Evolutionary conservation across 2,329 filamentous ascomycete genomes (phyloP).

Genomic region (Hansfordia pulvinata): DNA sequence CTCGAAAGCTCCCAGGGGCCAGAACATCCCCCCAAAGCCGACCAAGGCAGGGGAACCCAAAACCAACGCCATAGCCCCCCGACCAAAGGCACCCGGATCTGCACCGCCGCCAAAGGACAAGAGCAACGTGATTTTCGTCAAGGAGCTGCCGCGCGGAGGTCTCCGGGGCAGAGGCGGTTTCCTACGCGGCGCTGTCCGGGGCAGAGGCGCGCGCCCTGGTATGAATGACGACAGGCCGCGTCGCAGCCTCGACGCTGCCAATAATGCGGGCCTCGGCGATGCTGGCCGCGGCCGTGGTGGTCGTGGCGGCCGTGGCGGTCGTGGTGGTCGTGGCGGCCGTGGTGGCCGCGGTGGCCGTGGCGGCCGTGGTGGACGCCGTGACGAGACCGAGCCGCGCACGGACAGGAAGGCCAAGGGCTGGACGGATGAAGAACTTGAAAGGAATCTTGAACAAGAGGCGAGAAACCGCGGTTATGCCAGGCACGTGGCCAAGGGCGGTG

Average conservation of each 20-base stretch:
- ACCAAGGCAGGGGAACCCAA: not conserved
- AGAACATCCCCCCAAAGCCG: constrained; percentile 1
- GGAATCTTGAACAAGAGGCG: too few species aligned
- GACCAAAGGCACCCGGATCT: too few species aligned
- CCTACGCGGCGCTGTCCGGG: constrained; percentile 10
- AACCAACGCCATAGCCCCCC: constrained; percentile 1
- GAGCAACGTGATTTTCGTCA: too few species aligned
- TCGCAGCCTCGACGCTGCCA: too few species aligned
- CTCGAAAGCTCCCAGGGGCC: constrained; percentile 10
- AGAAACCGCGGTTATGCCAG: too few species aligned
- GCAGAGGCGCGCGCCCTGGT: constrained; percentile 2
- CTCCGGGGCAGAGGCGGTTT: constrained; percentile 3
- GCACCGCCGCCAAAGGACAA: too few species aligned
- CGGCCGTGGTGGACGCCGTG: constrained; percentile 5
- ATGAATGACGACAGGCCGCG: too few species aligned
- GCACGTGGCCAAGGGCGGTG: constrained; percentile 8
- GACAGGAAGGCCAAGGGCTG: not conserved
- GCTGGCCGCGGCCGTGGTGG: constrained; percentile 4
- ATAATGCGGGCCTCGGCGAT: too few species aligned
- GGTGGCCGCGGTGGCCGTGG: constrained; percentile 8
- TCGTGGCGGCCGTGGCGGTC: constrained; percentile 2
- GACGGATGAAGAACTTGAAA: constrained; percentile 1
- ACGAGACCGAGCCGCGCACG: constrained; percentile 1
- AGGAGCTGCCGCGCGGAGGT: not conserved
- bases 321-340: constrained; percentile 2